Percentiles rank a stretch among this genome's conserved stretches.
Conservation (phyloP, 441 rosid species). For the Gossypium trilobum region DNA sequence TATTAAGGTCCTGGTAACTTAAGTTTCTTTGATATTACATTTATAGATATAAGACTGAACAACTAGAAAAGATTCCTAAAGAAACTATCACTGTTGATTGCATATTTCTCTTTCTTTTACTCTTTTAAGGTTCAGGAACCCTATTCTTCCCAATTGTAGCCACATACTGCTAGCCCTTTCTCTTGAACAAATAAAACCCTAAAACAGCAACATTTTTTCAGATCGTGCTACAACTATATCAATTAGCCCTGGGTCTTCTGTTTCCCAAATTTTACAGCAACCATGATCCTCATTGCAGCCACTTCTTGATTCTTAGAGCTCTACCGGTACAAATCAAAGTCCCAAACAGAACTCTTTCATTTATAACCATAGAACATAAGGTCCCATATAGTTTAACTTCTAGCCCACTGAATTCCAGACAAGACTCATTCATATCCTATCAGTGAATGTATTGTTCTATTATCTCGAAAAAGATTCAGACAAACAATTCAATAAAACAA, state of each 20-base stretch:
- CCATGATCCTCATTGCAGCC: background rate
- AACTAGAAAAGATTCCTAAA: background rate
- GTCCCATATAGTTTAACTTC: background rate
- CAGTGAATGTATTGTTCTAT: background rate
- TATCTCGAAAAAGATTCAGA: background rate
- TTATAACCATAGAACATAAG: background rate
- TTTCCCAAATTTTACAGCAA: background rate
- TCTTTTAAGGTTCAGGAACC: background rate
- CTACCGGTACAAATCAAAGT: background rate
- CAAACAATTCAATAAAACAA: constrained; percentile 7
- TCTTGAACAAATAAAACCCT: background rate
- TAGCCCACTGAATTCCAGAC: background rate
- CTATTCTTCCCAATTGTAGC: background rate
- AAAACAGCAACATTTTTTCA: background rate
- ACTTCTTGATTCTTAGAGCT: background rate
- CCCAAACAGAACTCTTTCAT: background rate
- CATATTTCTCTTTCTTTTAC: background rate
- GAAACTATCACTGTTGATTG: background rate
- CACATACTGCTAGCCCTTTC: background rate
- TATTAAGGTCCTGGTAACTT: background rate
- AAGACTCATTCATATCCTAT: background rate
- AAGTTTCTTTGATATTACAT: background rate
- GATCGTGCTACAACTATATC: background rate
- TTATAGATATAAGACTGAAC: background rate
- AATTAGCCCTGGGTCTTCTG: background rate